Conservation (phyloP, 768 basidiomycete species). For the Tylopilus subfusipes region DNA sequence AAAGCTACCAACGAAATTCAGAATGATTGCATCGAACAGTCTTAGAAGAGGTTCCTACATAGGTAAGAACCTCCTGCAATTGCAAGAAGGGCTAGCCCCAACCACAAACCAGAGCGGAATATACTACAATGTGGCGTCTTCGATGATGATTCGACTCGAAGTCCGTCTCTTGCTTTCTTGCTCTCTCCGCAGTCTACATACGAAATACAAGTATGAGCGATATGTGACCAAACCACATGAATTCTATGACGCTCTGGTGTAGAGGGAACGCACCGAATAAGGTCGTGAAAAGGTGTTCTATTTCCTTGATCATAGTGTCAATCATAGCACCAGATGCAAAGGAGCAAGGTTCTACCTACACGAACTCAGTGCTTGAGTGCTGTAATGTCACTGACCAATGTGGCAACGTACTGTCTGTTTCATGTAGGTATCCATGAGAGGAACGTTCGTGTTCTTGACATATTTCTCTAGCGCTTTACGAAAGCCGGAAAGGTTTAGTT, state of each 20-base stretch:
- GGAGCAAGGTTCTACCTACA: no score
- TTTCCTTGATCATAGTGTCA: no score
- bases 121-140: constrained; percentile 70
- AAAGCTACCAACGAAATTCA: constrained; percentile 42
- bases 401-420: no score
- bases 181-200: constrained; percentile 62
- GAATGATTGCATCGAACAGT: neutral
- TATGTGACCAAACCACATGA: no score
- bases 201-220: neutral
- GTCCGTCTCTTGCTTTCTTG: constrained; percentile 67
- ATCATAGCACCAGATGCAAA: no score
- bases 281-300: no score
- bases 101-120: constrained; percentile 66
- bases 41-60: constrained; percentile 19
- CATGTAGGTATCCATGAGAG: no score
- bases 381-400: no score
- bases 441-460: no score
- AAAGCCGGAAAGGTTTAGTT: no score
- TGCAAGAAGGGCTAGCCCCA: constrained; percentile 73
- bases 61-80: constrained; percentile 65
- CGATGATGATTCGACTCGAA: constrained; percentile 50
- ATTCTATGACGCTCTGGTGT: neutral
- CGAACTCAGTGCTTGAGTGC: no score
- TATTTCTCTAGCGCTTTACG: no score
- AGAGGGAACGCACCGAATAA: constrained; percentile 49